These are phyloP conservation scores for Parascedosporium putredinis DNA, from an alignment of 2,329 filamentous ascomycete genomes.

Conservation along the genomic window DNA sequence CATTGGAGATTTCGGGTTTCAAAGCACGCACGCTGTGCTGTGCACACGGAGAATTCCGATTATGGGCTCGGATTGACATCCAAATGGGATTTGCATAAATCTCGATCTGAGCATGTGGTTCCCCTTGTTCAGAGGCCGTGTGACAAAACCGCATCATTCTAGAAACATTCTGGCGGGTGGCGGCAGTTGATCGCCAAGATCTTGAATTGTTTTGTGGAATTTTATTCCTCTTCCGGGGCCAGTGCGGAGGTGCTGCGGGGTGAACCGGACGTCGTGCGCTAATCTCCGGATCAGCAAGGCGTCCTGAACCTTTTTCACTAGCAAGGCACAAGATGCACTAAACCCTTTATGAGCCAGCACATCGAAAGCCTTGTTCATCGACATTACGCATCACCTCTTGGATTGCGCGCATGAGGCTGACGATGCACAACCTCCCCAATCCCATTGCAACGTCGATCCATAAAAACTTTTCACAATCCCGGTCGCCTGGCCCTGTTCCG, in stretches of 20 bases:
- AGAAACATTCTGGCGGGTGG: slow-evolving; percentile 7
- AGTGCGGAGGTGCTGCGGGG: too few species aligned
- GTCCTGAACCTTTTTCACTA: neutral
- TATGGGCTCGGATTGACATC: too few species aligned
- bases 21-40: too few species aligned
- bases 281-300: neutral
- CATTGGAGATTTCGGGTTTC: too few species aligned
- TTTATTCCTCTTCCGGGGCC: too few species aligned
- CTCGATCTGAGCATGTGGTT: too few species aligned
- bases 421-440: neutral
- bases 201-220: neutral
- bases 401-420: slow-evolving; percentile 2
- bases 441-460: neutral
- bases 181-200: slow-evolving; percentile 3
- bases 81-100: too few species aligned
- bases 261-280: too few species aligned
- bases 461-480: neutral
- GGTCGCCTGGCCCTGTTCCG: neutral
- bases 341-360: neutral
- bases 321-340: slow-evolving; percentile 1
- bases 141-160: too few species aligned
- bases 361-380: neutral
- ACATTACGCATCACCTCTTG: neutral
- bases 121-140: too few species aligned
- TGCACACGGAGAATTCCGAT: too few species aligned